phyloP scores from a whole-genome alignment of 2,329 filamentous ascomycete genomes.

The Fusarium lateritium region DNA sequence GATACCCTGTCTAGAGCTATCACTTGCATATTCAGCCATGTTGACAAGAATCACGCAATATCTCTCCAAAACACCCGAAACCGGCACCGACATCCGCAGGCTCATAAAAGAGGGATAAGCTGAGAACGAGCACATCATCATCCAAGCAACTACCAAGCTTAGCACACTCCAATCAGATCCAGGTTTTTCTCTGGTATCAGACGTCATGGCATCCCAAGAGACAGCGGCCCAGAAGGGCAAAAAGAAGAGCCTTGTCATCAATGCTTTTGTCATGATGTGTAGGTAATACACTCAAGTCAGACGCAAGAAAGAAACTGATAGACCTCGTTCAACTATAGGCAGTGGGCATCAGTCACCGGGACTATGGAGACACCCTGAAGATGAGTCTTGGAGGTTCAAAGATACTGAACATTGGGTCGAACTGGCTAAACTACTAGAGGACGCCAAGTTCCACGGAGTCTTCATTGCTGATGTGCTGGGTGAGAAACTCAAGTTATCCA shows the following conservation, averaged over 20 bases:
- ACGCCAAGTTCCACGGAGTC: constrained; percentile 75
- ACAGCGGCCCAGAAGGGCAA: constrained; percentile 42
- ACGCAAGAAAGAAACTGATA: constrained; percentile 19
- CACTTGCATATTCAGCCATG: constrained; percentile 32
- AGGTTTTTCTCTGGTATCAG: not conserved
- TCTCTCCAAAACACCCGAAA: not conserved
- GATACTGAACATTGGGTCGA: constrained; percentile 73
- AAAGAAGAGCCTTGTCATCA: constrained; percentile 58
- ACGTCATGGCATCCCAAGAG: constrained; percentile 37
- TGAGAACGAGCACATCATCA: constrained; percentile 7
- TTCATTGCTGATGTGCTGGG: constrained; percentile 77
- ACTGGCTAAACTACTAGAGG: constrained; percentile 71
- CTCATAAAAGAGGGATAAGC: constrained; percentile 25
- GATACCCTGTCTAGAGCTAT: constrained; percentile 7
- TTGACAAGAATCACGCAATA: constrained; percentile 44
- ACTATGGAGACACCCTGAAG: constrained; percentile 73
- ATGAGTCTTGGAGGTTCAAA: constrained; percentile 74
- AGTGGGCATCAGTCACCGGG: constrained; percentile 64
- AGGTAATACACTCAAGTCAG: constrained; percentile 10
- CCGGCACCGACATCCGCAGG: constrained; percentile 15
- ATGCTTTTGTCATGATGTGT: constrained; percentile 62
- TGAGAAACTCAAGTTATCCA: constrained; percentile 30
- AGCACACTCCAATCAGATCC: constrained; percentile 13
- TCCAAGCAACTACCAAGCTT: constrained; percentile 1
- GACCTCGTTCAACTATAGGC: constrained; percentile 40